Conservation (phyloP, 2,329 filamentous ascomycete species). For the Phaeosphaeria sp. region DNA sequence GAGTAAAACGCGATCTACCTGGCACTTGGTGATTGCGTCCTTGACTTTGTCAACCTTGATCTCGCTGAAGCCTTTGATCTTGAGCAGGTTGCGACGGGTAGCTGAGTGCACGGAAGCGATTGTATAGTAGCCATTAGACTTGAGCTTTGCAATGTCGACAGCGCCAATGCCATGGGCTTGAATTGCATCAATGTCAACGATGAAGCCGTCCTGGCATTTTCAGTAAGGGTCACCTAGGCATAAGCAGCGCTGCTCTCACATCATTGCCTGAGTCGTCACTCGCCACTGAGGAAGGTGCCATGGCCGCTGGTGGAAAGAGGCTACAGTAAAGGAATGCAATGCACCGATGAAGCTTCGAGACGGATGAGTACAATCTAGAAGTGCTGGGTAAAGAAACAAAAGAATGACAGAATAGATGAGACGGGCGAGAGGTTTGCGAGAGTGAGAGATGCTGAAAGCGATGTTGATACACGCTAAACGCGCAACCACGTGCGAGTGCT, state of each 20-base stretch:
- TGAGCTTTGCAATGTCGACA: constrained; percentile 70
- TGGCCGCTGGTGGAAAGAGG: constrained; percentile 13
- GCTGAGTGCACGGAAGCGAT: constrained; percentile 67
- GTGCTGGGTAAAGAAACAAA: background rate
- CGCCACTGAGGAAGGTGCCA: constrained; percentile 57
- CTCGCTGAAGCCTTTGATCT: constrained; percentile 74
- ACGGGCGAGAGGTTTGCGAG: constrained; percentile 2
- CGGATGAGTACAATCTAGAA: constrained; percentile 1
- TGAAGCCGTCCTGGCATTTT: constrained; percentile 56
- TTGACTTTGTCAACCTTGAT: constrained; percentile 75
- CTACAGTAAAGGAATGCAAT: constrained; percentile 12
- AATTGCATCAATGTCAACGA: constrained; percentile 71
- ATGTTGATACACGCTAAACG: constrained; percentile 18
- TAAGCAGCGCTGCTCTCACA: constrained; percentile 36
- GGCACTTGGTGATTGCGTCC: constrained; percentile 68
- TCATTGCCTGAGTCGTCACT: constrained; percentile 61
- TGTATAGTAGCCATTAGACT: constrained; percentile 67
- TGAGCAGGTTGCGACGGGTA: constrained; percentile 65
- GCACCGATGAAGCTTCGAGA: background rate
- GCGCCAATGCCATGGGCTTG: constrained; percentile 71
- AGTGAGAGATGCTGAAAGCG: constrained; percentile 5
- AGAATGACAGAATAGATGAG: background rate
- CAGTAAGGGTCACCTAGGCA: background rate
- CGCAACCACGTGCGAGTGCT: constrained; percentile 20
- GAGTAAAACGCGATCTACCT: constrained; percentile 49